phyloP scores from a whole-genome alignment of 371 early-diverging fungal genomes.

The Lichtheimia ornata region DNA sequence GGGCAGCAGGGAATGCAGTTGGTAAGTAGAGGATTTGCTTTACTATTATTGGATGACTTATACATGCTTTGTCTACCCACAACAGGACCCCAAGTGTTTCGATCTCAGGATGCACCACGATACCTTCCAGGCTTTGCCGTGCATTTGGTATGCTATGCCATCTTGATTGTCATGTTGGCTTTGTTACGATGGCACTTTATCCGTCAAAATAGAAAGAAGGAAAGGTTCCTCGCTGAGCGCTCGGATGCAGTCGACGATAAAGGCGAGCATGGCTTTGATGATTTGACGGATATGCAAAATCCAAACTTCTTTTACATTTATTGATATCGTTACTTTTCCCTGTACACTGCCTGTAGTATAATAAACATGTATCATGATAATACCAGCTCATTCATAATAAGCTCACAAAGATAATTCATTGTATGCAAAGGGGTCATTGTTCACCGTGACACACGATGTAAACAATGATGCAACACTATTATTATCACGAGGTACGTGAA shows the following conservation, averaged over 20 bases:
- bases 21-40: conserved; percentile 11
- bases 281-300: conserved; percentile 26
- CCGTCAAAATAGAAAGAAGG: conserved; percentile 22
- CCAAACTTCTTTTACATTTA: conserved; percentile 25
- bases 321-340: not conserved
- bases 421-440: too few relatives aligned
- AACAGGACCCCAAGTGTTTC: conserved; percentile 29
- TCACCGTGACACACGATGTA: too few relatives aligned
- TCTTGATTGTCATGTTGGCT: conserved; percentile 8
- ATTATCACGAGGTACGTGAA: too few relatives aligned
- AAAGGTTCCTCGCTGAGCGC: conserved; percentile 6
- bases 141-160: conserved; percentile 23
- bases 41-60: too few relatives aligned
- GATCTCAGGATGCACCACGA: conserved; percentile 19
- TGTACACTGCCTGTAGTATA: too few relatives aligned
- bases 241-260: conserved; percentile 3
- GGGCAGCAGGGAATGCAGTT: conserved; percentile 32
- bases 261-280: conserved; percentile 20
- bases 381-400: too few relatives aligned
- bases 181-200: conserved; percentile 18
- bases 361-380: too few relatives aligned
- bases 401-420: too few relatives aligned
- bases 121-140: conserved; percentile 26
- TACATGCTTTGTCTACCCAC: not conserved
- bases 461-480: too few relatives aligned